phyloP scores from a whole-genome alignment of 2,329 filamentous ascomycete genomes.

The Ilyonectria mors-panacis region DNA sequence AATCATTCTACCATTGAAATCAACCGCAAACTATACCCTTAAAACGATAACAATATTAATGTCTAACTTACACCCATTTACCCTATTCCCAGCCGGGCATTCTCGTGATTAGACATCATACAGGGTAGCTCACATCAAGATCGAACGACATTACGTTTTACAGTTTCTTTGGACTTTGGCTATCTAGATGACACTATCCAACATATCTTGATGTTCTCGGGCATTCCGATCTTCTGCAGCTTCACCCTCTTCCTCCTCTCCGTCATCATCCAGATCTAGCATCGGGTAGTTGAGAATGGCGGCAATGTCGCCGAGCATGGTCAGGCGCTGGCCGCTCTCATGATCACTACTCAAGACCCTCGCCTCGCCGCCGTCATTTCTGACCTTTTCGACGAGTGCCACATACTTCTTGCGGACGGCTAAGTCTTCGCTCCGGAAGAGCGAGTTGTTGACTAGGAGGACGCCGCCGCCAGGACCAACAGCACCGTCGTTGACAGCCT shows the following conservation, averaged over 20 bases:
- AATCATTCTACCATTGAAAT: background rate
- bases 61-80: too few species aligned
- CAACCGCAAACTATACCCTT: too few species aligned
- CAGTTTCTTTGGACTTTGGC: slow-evolving; percentile 15
- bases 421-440: slow-evolving; percentile 89
- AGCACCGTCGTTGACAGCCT: slow-evolving; percentile 87
- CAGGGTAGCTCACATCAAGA: slow-evolving; percentile 19
- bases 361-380: slow-evolving; percentile 87
- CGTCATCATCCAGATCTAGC: slow-evolving; percentile 82
- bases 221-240: slow-evolving; percentile 49
- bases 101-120: background rate
- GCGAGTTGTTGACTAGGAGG: slow-evolving; percentile 86
- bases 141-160: slow-evolving; percentile 29
- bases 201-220: slow-evolving; percentile 34
- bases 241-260: slow-evolving; percentile 56
- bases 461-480: slow-evolving; percentile 89
- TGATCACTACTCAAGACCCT: slow-evolving; percentile 93
- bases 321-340: slow-evolving; percentile 90
- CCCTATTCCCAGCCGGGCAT: background rate
- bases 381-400: slow-evolving; percentile 87
- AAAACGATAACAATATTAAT: too few species aligned
- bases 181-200: slow-evolving; percentile 53
- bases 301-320: slow-evolving; percentile 88
- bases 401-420: slow-evolving; percentile 86
- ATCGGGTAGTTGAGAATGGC: slow-evolving; percentile 93